Conservation (phyloP, 2,329 filamentous ascomycete species). For the Colletotrichum australisinense region DNA sequence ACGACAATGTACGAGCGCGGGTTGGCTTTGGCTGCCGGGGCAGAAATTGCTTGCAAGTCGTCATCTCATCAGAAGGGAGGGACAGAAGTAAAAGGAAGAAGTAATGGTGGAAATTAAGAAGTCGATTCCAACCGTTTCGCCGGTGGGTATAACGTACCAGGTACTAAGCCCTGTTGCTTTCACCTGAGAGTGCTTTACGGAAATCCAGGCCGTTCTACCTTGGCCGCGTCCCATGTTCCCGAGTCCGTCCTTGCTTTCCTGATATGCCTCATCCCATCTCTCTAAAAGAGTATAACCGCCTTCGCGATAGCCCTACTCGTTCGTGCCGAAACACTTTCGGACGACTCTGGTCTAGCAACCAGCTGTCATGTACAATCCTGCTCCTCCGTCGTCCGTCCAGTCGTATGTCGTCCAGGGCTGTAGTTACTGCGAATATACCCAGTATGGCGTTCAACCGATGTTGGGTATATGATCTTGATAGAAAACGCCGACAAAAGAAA, state of each 20-base stretch:
- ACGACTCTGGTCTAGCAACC: background rate
- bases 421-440: background rate
- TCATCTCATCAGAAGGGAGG: too few species aligned
- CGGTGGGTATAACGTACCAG: background rate
- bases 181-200: background rate
- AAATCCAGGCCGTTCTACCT: background rate
- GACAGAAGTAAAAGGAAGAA: background rate
- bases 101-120: background rate
- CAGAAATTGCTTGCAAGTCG: too few species aligned
- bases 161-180: background rate
- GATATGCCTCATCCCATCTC: background rate
- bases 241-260: background rate
- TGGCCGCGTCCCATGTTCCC: background rate
- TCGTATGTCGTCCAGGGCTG: slow-evolving; percentile 6
- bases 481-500: slow-evolving; percentile 19
- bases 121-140: slow-evolving; percentile 8
- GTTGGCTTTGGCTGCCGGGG: background rate
- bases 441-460: slow-evolving; percentile 18
- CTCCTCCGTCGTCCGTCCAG: background rate
- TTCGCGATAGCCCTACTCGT: background rate
- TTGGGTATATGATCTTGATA: slow-evolving; percentile 33
- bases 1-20: background rate
- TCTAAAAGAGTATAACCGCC: slow-evolving; percentile 24
- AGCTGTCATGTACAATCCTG: slow-evolving; percentile 22
- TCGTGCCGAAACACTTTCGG: slow-evolving; percentile 6